A percentile compares a stretch with the other conserved stretches of the same genome.
Evolutionary conservation across 1,284 basidiomycete genomes (phyloP).

Genomic region (Volvariella volvacea): DNA sequence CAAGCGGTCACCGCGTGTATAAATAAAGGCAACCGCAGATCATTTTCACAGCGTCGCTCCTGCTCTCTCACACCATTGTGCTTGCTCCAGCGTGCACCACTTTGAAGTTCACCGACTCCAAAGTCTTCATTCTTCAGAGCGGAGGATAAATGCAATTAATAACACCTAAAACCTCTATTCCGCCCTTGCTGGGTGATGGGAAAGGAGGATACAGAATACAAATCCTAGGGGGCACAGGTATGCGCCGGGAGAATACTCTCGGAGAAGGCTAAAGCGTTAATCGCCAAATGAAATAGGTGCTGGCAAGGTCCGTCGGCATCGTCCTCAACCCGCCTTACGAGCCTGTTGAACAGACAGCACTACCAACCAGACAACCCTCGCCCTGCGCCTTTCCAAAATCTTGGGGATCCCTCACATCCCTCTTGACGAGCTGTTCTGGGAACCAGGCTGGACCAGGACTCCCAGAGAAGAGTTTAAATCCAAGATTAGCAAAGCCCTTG

Average conservation of each 20-base stretch:
- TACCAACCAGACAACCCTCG: slow-evolving; percentile 36
- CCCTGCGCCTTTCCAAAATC: slow-evolving; percentile 33
- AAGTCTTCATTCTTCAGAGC: no score
- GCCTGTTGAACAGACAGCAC: not conserved
- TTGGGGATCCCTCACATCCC: slow-evolving; percentile 39
- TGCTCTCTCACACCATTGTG: no score
- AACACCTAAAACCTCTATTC: no score
- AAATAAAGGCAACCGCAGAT: no score
- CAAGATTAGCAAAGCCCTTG: slow-evolving; percentile 22
- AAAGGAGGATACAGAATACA: slow-evolving; percentile 41
- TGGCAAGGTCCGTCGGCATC: slow-evolving; percentile 32
- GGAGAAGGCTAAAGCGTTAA: not conserved
- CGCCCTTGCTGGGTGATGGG: slow-evolving; percentile 41
- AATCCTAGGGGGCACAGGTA: slow-evolving; percentile 52
- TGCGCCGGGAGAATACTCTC: slow-evolving; percentile 6
- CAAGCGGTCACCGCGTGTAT: no score
- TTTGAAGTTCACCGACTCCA: no score
- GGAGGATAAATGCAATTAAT: no score
- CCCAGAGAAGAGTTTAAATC: slow-evolving; percentile 31
- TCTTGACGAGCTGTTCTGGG: slow-evolving; percentile 40
- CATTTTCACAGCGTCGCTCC: no score
- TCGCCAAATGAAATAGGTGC: slow-evolving; percentile 23
- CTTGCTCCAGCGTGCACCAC: no score
- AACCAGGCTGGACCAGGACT: slow-evolving; percentile 37
- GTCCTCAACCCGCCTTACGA: not conserved